Conservation (phyloP, 805 yeast species). For the Wickerhamomyces kurtzmanii region DNA sequence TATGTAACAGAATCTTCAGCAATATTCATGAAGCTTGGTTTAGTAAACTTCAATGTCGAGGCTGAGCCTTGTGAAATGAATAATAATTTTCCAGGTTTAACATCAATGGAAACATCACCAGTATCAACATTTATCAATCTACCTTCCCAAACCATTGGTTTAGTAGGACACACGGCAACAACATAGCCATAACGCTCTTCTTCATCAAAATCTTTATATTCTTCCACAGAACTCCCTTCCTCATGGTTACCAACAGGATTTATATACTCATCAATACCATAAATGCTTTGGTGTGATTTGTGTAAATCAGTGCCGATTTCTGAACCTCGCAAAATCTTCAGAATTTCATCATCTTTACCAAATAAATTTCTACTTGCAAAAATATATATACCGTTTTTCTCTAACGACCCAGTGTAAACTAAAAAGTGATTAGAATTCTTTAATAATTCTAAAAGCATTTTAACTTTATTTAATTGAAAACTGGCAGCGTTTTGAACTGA, state of each 20-base stretch:
- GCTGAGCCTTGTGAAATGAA: conserved; percentile 66
- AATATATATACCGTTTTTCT: conserved; percentile 67
- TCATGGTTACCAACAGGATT: conserved; percentile 13
- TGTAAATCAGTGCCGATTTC: conserved; percentile 42
- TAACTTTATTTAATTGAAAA: conserved; percentile 43
- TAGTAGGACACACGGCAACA: conserved; percentile 65
- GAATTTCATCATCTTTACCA: conserved; percentile 30
- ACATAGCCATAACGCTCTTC: conserved; percentile 47
- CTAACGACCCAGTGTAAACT: conserved; percentile 63
- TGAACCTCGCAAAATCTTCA: conserved; percentile 32
- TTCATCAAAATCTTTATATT: conserved; percentile 17
- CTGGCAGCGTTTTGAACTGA: conserved; percentile 67
- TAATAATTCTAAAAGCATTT: conserved; percentile 45
- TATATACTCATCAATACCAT: conserved; percentile 13
- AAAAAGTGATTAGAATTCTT: conserved; percentile 64
- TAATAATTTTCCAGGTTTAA: conserved; percentile 60
- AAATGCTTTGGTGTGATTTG: conserved; percentile 13
- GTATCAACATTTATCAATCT: conserved; percentile 47
- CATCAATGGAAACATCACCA: conserved; percentile 29
- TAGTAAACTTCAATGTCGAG: conserved; percentile 41
- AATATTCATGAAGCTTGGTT: conserved; percentile 44
- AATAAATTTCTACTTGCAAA: conserved; percentile 52
- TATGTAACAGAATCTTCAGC: conserved; percentile 46
- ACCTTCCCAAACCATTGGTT: conserved; percentile 91
- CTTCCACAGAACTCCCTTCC: conserved; percentile 18